These are phyloP conservation scores for Globisporangium okanoganense DNA, from an alignment of 352 stramenopile genomes.

Conservation along the genomic window DNA sequence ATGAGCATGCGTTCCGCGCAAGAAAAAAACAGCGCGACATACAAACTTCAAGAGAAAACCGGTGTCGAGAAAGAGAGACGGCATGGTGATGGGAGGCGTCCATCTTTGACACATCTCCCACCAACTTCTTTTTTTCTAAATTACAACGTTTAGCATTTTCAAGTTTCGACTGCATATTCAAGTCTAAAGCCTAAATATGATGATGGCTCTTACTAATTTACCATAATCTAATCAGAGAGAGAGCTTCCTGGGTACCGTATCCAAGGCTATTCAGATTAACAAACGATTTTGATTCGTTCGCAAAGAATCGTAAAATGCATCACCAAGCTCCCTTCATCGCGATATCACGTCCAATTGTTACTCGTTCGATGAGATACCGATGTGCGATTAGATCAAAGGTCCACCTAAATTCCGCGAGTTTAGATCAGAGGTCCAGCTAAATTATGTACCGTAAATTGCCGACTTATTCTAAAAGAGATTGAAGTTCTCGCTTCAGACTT, in stretches of 20 bases:
- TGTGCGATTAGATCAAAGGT: background rate
- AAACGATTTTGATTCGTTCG: background rate
- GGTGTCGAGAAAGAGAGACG: background rate
- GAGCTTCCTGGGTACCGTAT: background rate
- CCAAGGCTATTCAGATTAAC: background rate
- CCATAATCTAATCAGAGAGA: no score
- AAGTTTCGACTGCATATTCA: no score
- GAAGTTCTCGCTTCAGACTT: conserved; percentile 11
- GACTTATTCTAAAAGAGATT: conserved; percentile 4
- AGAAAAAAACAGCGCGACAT: background rate
- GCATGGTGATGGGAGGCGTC: background rate
- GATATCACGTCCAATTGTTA: background rate
- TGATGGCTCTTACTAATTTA: background rate
- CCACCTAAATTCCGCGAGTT: no score
- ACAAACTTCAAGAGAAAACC: background rate
- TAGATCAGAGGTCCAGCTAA: background rate
- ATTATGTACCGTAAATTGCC: conserved; percentile 1
- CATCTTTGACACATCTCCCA: background rate
- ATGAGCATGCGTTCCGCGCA: conserved; percentile 8
- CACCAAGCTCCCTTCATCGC: background rate
- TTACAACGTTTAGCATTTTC: no score
- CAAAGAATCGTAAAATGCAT: background rate
- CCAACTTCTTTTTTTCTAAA: no score
- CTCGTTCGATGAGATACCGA: background rate
- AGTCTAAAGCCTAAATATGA: no score